Evolutionary conservation across 768 basidiomycete genomes (phyloP).

Genomic region (Suillus subalutaceus): DNA sequence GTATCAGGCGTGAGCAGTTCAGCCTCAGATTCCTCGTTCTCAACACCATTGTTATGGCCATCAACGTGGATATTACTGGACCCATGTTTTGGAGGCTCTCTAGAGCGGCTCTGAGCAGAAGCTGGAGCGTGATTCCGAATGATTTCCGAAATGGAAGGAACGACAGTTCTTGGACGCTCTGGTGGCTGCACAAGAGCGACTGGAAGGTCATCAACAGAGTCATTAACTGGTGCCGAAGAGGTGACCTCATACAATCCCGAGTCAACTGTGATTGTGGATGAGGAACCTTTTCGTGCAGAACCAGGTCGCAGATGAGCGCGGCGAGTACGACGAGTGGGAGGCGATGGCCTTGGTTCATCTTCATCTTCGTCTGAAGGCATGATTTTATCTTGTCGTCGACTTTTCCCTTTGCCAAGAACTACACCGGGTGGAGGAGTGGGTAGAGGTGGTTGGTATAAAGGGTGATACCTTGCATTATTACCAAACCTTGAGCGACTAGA

Average conservation of each 20-base stretch:
- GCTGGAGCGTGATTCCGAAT: constrained; percentile 78
- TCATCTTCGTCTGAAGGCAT: constrained; percentile 60
- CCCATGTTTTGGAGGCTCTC: constrained; percentile 47
- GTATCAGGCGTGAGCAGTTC: constrained; percentile 56
- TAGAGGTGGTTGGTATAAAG: constrained; percentile 80
- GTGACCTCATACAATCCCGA: constrained; percentile 22
- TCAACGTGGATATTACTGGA: constrained; percentile 52
- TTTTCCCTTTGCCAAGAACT: constrained; percentile 57
- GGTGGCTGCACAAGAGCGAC: constrained; percentile 22
- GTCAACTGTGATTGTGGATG: constrained; percentile 35
- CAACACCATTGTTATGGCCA: constrained; percentile 49
- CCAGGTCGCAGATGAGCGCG: constrained; percentile 23
- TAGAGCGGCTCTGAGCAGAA: constrained; percentile 51
- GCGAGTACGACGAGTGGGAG: constrained; percentile 11
- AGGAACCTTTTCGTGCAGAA: constrained; percentile 29
- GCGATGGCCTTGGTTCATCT: constrained; percentile 26
- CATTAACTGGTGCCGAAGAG: constrained; percentile 13
- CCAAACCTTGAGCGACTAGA: constrained; percentile 56
- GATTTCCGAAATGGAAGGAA: constrained; percentile 87
- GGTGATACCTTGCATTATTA: constrained; percentile 66
- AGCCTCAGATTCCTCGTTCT: constrained; percentile 54
- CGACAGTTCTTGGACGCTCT: constrained; percentile 48
- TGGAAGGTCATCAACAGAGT: constrained; percentile 16
- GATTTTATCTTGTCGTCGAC: constrained; percentile 25
- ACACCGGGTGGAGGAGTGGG: constrained; percentile 84